Conservation (phyloP, 2,329 filamentous ascomycete genomes). For the Pseudocercospora fuligena region DNA sequence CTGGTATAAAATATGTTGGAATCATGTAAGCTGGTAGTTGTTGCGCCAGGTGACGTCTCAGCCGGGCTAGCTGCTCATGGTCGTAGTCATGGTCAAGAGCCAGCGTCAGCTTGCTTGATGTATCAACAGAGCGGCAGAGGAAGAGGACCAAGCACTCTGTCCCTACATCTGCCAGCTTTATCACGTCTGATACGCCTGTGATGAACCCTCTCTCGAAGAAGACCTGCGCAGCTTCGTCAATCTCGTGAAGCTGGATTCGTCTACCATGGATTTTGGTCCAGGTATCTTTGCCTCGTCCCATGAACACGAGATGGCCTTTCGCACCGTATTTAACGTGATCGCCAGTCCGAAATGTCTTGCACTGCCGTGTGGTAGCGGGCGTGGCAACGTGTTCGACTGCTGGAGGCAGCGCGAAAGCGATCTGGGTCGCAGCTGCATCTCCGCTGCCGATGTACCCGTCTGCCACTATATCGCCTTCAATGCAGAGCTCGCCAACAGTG, state of each 20-base stretch:
- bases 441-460: constrained; percentile 47
- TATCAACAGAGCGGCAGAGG: neutral
- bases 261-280: constrained; percentile 11
- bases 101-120: neutral
- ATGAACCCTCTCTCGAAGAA: constrained; percentile 44
- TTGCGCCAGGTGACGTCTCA: neutral
- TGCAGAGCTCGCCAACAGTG: constrained; percentile 52
- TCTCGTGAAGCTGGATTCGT: constrained; percentile 8
- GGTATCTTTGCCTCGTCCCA: constrained; percentile 16
- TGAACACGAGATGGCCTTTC: constrained; percentile 22
- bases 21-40: constrained; percentile 68
- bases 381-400: constrained; percentile 6
- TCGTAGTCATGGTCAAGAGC: neutral
- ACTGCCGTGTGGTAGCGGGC: neutral
- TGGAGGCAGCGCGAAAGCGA: neutral
- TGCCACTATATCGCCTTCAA: constrained; percentile 53
- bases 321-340: constrained; percentile 25
- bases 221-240: constrained; percentile 1
- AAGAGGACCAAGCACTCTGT: neutral
- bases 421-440: neutral
- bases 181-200: neutral
- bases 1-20: constrained; percentile 72
- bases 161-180: constrained; percentile 1
- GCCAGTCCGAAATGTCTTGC: constrained; percentile 18
- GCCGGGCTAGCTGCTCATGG: neutral